Evolutionary conservation across 176 grass and related monocot species (phyloP), one percentile per base, ranked within the genome.

Genomic region (Thalia dealbata): DNA sequence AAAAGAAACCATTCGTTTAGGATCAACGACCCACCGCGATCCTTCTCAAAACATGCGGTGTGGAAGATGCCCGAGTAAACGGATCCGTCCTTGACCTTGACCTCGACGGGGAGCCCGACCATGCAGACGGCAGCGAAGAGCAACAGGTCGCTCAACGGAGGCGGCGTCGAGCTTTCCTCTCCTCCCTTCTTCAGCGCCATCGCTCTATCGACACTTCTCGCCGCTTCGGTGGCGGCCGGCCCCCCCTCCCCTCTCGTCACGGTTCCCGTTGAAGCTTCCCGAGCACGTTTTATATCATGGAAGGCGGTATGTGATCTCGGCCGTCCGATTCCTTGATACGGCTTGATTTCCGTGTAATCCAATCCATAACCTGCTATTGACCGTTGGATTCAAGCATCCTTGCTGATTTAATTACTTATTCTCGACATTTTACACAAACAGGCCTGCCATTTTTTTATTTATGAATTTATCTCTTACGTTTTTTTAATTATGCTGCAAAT

Each of bases 51-150:
- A 76, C 42, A 78, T 76, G 92, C 92, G 72, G 92, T 87, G 89
- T 96, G 92, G 78, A 96, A 87, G 86, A 96, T 78, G 72, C 92
- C 92, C 22, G 84, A 85, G 72, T 92, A 96, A 67, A 86, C 71
- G 73, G 92, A 96, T 83, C 92, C 92, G 84, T 96, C 92, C 75
- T 81, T 88, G 78, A 92, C 89, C 82, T 85, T 89, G 11, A 89
- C 84, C 79, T 96, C 84, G 22, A 96, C 92, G 63, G 86, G 84
- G 14, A 87, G 74, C 27, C 92, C 92, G 7, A 96, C 86, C 77
- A 96, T 87, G 74, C 82, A 92, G 18, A 96, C 29, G 24, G 89
- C 87, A 28, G 84, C 73, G 14, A 87, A 83, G 45, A 96, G 76
- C 45, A 96, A 70, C 50, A 82, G 76, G 38, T 96, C 86, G 51